Percentiles rank a stretch among this genome's conserved stretches.
These are phyloP conservation scores for Rhodocollybia butyracea DNA, from an alignment of 768 basidiomycete genomes.

Conservation along the genomic window DNA sequence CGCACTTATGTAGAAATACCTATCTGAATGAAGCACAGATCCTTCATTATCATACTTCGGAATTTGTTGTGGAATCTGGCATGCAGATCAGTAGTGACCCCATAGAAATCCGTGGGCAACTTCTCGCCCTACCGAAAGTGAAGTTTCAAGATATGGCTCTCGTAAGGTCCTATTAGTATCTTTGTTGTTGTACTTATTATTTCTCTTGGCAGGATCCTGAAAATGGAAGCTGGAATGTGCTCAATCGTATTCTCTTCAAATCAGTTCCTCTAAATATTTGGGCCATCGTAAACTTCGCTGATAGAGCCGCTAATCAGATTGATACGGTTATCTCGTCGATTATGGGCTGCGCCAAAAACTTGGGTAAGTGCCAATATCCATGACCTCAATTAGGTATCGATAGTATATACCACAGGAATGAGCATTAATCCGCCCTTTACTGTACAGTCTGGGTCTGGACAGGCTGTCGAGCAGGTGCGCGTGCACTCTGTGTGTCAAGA, in stretches of 20 bases:
- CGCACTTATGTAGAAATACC: too few species aligned
- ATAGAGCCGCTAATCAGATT: not conserved
- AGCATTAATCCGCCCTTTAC: not conserved
- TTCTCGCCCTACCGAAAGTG: slow-evolving; percentile 12
- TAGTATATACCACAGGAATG: not conserved
- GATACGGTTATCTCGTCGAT: not conserved
- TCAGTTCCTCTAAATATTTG: slow-evolving; percentile 16
- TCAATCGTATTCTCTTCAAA: slow-evolving; percentile 14
- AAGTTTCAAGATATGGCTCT: not conserved
- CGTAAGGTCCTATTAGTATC: not conserved
- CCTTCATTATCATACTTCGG: slow-evolving; percentile 19
- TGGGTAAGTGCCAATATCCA: not conserved
- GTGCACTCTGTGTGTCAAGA: too few species aligned
- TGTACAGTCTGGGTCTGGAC: not conserved
- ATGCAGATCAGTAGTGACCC: slow-evolving; percentile 29
- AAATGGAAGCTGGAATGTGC: slow-evolving; percentile 26
- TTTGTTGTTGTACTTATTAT: not conserved
- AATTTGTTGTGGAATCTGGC: slow-evolving; percentile 36
- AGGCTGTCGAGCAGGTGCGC: slow-evolving; percentile 5
- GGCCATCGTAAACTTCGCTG: slow-evolving; percentile 16
- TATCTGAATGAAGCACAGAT: not conserved
- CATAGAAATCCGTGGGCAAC: slow-evolving; percentile 19
- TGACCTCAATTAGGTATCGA: too few species aligned
- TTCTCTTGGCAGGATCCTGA: slow-evolving; percentile 18
- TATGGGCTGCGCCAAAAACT: not conserved